Base-by-base conservation (phyloP, 2,329 filamentous ascomycete genomes). In the Whalleya microplaca region DNA sequence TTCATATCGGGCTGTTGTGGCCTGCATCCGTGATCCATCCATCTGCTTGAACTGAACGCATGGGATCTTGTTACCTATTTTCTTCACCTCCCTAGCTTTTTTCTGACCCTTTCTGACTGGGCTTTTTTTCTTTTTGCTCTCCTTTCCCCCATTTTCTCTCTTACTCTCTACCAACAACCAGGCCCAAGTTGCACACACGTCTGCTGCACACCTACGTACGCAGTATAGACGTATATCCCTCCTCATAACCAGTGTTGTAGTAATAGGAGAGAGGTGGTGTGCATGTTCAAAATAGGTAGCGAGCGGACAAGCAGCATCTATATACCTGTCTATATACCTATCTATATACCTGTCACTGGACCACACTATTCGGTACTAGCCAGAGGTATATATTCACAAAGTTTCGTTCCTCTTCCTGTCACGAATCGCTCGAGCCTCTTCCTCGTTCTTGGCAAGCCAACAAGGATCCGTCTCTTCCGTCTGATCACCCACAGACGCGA, bases 401-500 rank as follows among this genome's bases (percentile, higher is more conserved):
- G 41, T 46, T 54, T 46, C 51, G 47, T 40, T 21, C 49, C 41
- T 52, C 42, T 51, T 43, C 45, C 18, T 40, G 45, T 53, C 45
- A 50, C 45, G 43, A 23, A 21, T 61, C 49, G 54, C 60, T 60
- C 57, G 57, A 62, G 60, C 58, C 60, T 56, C 56, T 49, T 45
- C 45, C 21, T 42, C 41, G 55, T 57, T 57, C 55, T 40, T 27
- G 42, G 55, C 45, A 27, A 54, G 18, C 51, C 46, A 55, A 63
- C 60, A 63, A 50, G 60, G 55, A 56, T 55, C 29, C 43, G 46
- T 43, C 37, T 53, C 43, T 53, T 58, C n/a, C 50, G 58, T 55
- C 55, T 63, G 50, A 61, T 63, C 45, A 61, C 53, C 60, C 47
- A 43, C 50, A 55, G 57, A 56, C 60, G 56, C 58, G 60, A 63